Evolutionary conservation across 371 early-diverging fungal genomes (phyloP), one percentile per base, ranked within the genome.

Genomic region (Fennellomyces sp.): DNA sequence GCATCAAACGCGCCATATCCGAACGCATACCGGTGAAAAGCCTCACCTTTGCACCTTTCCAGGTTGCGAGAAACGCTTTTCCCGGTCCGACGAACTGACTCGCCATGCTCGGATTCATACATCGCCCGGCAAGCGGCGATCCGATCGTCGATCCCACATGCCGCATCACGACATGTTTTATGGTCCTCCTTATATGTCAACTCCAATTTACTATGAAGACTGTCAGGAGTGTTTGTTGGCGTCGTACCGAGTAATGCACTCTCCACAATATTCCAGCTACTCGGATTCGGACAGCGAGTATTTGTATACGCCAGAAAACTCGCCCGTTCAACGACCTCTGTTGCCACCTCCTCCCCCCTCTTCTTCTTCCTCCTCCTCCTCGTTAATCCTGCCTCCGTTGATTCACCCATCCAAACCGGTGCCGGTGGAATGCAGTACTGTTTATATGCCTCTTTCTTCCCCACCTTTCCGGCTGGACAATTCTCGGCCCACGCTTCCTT

Each of bases 1-100:
- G 72, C 88, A 88, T 67, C 83, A 83, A 69, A 87, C 86, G 3
- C 83, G 93, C 27, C 93, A 94, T 69, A 85, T 89, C 61, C 80
- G 91, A 56, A 92, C 91, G 7, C 94, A 93, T 65, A 93, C 94
- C 0, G 92, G 92, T 38, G 94, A 94, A 69, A 89, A 86, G 60
- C 94, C 94, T 19, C 88, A 85, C 68, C 81, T 78, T 50, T 94
- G 94, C 74, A 71, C 82, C 19, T 83, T 76, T 58, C 61, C 78
- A 2, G 82, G 82, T 42, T 94, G 94, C 70, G 82, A 76, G 30
- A 91, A 91, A 76, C 80, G 88, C 7, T 94, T 94, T 73, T 87
- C 91, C 36, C 83, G 93, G 31, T 87, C 89, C 29, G 95, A 94
- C 73, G 92, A 94, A 69, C 73, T 95, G 36, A 86, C 88, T 26